Evolutionary conservation across 2,329 filamentous ascomycete species (phyloP).

Genomic region (Arthrobotrys pseudoclavata): DNA sequence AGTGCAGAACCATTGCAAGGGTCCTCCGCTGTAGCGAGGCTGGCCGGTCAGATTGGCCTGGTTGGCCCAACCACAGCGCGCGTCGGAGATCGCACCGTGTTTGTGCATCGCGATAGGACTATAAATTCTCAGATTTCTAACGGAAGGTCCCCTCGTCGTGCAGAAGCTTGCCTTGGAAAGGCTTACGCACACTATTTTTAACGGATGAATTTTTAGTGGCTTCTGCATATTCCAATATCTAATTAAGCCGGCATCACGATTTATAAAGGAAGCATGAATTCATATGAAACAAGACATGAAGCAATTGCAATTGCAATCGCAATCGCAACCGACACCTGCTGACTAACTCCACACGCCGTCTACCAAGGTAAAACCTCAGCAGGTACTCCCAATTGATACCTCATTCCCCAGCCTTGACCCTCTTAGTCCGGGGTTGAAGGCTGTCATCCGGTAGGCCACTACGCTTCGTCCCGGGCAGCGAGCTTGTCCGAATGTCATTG

Average conservation of each 20-base stretch:
- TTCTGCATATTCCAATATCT: neutral
- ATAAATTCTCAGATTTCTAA: neutral
- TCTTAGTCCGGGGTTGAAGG: conserved; percentile 75
- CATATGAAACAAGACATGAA: neutral
- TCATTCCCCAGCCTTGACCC: conserved; percentile 72
- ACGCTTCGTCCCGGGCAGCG: conserved; percentile 89
- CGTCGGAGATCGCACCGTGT: conserved; percentile 9
- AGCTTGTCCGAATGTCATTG: conserved; percentile 92
- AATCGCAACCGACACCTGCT: neutral
- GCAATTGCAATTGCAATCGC: neutral
- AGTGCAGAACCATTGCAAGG: neutral
- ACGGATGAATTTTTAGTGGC: neutral
- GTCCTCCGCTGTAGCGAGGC: conserved; percentile 29
- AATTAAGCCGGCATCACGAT: neutral
- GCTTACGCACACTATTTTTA: neutral
- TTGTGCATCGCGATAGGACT: neutral
- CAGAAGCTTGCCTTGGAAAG: neutral
- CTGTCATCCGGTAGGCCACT: conserved; percentile 86
- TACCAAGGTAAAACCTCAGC: neutral
- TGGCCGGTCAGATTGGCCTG: conserved; percentile 12
- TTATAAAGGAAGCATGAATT: neutral
- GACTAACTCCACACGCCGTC: neutral
- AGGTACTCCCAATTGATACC: neutral
- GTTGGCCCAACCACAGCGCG: conserved; percentile 2
- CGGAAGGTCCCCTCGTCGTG: neutral